Evolutionary conservation across 1,284 basidiomycete genomes (phyloP).

Genomic region (Gymnopus androsaceus): DNA sequence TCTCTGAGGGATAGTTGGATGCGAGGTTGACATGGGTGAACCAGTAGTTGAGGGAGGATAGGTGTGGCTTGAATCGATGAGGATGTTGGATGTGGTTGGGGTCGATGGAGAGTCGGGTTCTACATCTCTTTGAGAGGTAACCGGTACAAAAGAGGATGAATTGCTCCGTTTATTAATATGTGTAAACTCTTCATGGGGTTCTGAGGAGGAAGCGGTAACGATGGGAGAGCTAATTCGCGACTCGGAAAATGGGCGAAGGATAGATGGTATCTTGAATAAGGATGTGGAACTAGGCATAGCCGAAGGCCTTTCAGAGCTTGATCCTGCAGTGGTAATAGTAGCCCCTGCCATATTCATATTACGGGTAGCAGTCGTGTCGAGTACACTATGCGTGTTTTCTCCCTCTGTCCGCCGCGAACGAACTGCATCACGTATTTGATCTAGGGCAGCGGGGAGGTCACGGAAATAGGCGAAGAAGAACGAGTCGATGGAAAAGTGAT

Average conservation of each 20-base stretch:
- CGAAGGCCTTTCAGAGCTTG: slow-evolving; percentile 23
- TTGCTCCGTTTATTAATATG: slow-evolving; percentile 59
- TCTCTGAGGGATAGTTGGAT: slow-evolving; percentile 26
- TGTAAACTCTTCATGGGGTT: slow-evolving; percentile 63
- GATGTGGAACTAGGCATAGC: slow-evolving; percentile 35
- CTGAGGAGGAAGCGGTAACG: slow-evolving; percentile 34
- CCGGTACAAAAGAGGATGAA: slow-evolving; percentile 61
- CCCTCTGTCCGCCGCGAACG: slow-evolving; percentile 50
- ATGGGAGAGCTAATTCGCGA: slow-evolving; percentile 29
- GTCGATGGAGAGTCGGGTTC: slow-evolving; percentile 19
- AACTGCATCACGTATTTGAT: slow-evolving; percentile 77
- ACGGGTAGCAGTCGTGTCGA: slow-evolving; percentile 69
- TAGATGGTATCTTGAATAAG: slow-evolving; percentile 57
- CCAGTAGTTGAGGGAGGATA: slow-evolving; percentile 72
- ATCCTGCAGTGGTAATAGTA: slow-evolving; percentile 24
- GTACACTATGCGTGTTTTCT: slow-evolving; percentile 45
- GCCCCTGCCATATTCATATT: too few species aligned
- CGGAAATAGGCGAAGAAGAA: slow-evolving; percentile 95
- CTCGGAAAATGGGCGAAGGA: slow-evolving; percentile 68
- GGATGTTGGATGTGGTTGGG: slow-evolving; percentile 31
- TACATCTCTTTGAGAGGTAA: slow-evolving; percentile 33
- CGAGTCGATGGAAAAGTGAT: slow-evolving; percentile 78
- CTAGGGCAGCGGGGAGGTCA: slow-evolving; percentile 72
- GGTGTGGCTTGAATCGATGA: slow-evolving; percentile 55
- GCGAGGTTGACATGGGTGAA: slow-evolving; percentile 26